Percentiles rank a stretch among this genome's conserved stretches.
Conservation (phyloP, 2,329 filamentous ascomycete species). For the Colletotrichum musae region DNA sequence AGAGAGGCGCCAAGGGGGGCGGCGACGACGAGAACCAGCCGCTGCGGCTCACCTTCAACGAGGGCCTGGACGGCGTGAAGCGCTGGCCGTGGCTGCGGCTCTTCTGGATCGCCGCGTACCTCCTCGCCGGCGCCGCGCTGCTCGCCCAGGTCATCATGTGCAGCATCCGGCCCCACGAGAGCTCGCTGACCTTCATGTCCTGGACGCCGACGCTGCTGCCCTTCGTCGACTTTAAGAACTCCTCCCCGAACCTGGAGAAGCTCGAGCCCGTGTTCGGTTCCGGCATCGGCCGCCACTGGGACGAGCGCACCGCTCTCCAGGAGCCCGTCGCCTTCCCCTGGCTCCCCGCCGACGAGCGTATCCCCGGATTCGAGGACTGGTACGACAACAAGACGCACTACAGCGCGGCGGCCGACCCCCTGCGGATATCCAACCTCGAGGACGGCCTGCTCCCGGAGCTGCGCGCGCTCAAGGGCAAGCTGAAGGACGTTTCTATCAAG, state of each 20-base stretch:
- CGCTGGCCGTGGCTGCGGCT: constrained; percentile 17
- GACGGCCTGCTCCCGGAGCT: constrained; percentile 44
- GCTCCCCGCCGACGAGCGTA: constrained; percentile 46
- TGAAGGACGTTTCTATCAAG: constrained; percentile 47
- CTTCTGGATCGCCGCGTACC: constrained; percentile 27
- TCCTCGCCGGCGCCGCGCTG: constrained; percentile 38
- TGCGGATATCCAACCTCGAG: constrained; percentile 52
- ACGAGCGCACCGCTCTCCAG: constrained; percentile 48
- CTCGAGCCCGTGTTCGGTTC: constrained; percentile 44
- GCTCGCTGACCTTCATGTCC: constrained; percentile 52
- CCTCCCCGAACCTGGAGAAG: constrained; percentile 46
- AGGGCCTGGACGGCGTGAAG: constrained; percentile 16
- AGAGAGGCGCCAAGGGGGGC: constrained; percentile 25
- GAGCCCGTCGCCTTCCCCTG: constrained; percentile 44
- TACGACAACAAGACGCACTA: constrained; percentile 46
- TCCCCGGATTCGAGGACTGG: constrained; percentile 48
- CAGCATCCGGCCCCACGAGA: constrained; percentile 47
- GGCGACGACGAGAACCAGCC: constrained; percentile 32
- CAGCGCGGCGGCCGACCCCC: constrained; percentile 48
- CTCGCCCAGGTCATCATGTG: constrained; percentile 43
- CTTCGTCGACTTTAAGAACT: constrained; percentile 50
- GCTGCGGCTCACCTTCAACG: constrained; percentile 3
- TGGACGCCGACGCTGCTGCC: constrained; percentile 52
- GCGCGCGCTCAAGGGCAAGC: constrained; percentile 14
- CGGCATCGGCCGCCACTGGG: constrained; percentile 47